Base-by-base conservation (phyloP, 2,329 filamentous ascomycete species). In the Diaporthe ilicicola region DNA sequence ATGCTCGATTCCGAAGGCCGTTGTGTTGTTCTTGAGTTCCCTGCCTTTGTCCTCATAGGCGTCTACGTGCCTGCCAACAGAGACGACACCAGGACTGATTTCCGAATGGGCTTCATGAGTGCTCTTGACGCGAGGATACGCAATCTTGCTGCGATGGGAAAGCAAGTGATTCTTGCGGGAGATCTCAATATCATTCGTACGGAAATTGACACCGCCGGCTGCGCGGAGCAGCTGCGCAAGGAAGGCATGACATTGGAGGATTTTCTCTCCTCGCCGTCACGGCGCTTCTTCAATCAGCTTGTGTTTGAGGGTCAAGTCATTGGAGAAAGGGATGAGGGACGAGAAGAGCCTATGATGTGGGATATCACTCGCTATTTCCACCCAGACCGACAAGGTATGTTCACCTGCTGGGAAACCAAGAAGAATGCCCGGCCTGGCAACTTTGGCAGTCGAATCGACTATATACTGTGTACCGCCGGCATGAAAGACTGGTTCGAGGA, bases 381-480 rank as follows among this genome's bases (percentile, higher is more conserved):
- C 77, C 92, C 93, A 0, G 82, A 84, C n/a, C 88, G 96, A 48
- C 85, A 86, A 73, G 94, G 94, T 72, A 98, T 99, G 96, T 98
- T 94, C 80, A 98, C 96, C 0, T 97, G 95, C 80, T 98, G 95
- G 95, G 94, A 98, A 74, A 95, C 94, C 64, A 95, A 93, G 79
- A 93, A 94, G 78, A 98, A 98, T 80, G 93, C 94, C n/a, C 88
- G 96, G n/a, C 95, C 95, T 3, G 94, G 93, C 3, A 98, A 98
- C 79, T 97, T 92, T 80, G 96, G 96, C 7, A 92, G 93, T 68
- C 90, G 96, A 44, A 98, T 98, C 76, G 96, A 99, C 81, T 98
- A 97, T 81, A 88, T 99, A 22, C 86, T 98, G 4, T 97, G 94
- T 79, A 96, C 91, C 74, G 85, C 91, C 50, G 88, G 89, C 44